Evolutionary conservation across 1,284 basidiomycete species (phyloP).

Genomic region (Cutaneotrichosporon sp.): DNA sequence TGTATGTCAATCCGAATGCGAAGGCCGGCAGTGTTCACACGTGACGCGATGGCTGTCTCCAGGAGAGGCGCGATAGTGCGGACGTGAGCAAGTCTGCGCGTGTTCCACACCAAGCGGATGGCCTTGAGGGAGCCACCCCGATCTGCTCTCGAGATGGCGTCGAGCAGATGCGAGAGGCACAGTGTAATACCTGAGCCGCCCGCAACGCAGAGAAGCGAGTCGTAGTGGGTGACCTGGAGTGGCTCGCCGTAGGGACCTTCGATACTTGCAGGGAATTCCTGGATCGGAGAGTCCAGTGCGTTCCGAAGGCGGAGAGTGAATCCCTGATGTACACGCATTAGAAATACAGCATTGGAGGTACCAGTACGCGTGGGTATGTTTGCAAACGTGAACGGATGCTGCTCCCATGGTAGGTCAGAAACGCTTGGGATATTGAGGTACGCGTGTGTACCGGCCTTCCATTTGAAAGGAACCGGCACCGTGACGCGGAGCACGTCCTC

Average conservation of each 20-base stretch:
- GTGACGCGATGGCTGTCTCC: background rate
- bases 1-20: conserved; percentile 16
- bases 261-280: conserved; percentile 24
- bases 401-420: conserved; percentile 37
- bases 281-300: conserved; percentile 10
- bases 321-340: conserved; percentile 23
- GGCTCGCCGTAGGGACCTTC: conserved; percentile 43
- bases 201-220: conserved; percentile 35
- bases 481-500: conserved; percentile 41
- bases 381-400: conserved; percentile 43
- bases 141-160: conserved; percentile 24
- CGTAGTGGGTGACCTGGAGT: conserved; percentile 19
- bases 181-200: conserved; percentile 43
- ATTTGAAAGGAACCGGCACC: conserved; percentile 16
- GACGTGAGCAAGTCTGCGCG: conserved; percentile 1
- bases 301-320: conserved; percentile 27
- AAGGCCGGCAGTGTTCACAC: background rate
- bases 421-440: conserved; percentile 34
- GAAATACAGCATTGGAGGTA: conserved; percentile 5
- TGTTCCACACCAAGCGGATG: conserved; percentile 36
- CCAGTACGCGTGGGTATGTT: conserved; percentile 18
- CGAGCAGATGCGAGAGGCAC: conserved; percentile 30
- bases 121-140: conserved; percentile 20
- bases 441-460: conserved; percentile 37
- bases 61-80: conserved; percentile 5